Evolutionary conservation across 192 early-diverging fungal genomes (phyloP).

Genomic region (Haplosporangium gracile): DNA sequence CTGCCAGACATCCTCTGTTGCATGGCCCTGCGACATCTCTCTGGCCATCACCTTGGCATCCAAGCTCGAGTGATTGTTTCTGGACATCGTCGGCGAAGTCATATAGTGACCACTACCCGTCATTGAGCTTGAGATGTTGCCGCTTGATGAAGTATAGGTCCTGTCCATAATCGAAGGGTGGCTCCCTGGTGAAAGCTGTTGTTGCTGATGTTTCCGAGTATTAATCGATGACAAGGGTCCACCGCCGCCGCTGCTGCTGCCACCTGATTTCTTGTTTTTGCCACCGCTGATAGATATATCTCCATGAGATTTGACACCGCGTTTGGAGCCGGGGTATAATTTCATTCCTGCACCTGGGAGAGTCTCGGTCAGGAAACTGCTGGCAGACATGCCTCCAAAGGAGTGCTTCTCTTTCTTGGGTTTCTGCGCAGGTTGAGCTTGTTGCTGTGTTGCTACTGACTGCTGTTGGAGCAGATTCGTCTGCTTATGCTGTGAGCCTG

Average conservation of each 20-base stretch:
- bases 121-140: constrained; percentile 42
- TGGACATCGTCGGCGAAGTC: constrained; percentile 36
- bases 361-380: constrained; percentile 47
- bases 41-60: constrained; percentile 54
- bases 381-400: constrained; percentile 53
- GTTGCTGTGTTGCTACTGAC: constrained; percentile 10
- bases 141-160: constrained; percentile 31
- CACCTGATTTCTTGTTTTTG: constrained; percentile 40
- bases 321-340: constrained; percentile 49
- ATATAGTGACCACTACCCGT: constrained; percentile 24
- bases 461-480: constrained; percentile 5
- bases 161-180: constrained; percentile 14
- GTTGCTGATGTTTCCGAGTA: constrained; percentile 21
- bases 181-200: constrained; percentile 39
- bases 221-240: constrained; percentile 44
- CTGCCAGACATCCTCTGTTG: constrained; percentile 79
- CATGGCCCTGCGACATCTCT: constrained; percentile 43
- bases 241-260: constrained; percentile 2
- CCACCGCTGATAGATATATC: constrained; percentile 23
- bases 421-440: constrained; percentile 23
- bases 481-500: constrained; percentile 12
- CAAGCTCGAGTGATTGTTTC: constrained; percentile 46
- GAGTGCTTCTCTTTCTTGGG: constrained; percentile 47
- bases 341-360: constrained; percentile 42
- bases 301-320: constrained; percentile 43